Evolutionary conservation across 2,329 filamentous ascomycete species (phyloP), one percentile per base, ranked within the genome.

Genomic region (Calonectria fujianensis): DNA sequence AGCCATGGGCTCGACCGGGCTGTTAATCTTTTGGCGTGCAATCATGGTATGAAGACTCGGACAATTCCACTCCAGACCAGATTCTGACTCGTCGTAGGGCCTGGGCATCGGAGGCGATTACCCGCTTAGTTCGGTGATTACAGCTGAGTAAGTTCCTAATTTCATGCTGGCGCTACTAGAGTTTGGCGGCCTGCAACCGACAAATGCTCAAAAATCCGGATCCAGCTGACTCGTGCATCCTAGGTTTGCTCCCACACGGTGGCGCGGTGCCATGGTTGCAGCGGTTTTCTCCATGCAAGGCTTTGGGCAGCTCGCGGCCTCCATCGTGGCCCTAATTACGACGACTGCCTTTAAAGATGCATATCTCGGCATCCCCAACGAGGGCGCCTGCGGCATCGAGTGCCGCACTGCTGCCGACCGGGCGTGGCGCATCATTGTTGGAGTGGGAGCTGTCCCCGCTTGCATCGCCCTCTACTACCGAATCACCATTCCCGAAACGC

Each of bases 201-300:
- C 45, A 31, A 20, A 32, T 54, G 71, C 39, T 69, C 32, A 61
- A 70, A 29, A 63, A 57, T 27, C 27, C 24, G 51, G 32, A 75
- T 51, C 35, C 16, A 48, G 32, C 76, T 81, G 74, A 82, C 78
- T 45, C 54, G 51, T 45, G 70, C 13, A n/a, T 29, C 5, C 16
- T 77, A 92, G 91, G 80, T 96, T 96, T 82, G 94, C 94, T 11
- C 95, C 94, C 3, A 96, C 94, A 16, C 91, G 93, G 80, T 96
- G 94, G 92, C 90, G 95, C 80, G 95, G 94, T 75, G 94, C 93
- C 73, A 96, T 97, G 93, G 94, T 97, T 88, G 94, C 93, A 14
- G 90, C 93, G 20, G 94, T 96, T 64, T 97, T 97, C 82, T 94
- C 94, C 48, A 96, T 96, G 94, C 95, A 97, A 81, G 94, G 94